phyloP scores from a whole-genome alignment of 2,329 filamentous ascomycete genomes.

The Parastagonospora nodorum region DNA sequence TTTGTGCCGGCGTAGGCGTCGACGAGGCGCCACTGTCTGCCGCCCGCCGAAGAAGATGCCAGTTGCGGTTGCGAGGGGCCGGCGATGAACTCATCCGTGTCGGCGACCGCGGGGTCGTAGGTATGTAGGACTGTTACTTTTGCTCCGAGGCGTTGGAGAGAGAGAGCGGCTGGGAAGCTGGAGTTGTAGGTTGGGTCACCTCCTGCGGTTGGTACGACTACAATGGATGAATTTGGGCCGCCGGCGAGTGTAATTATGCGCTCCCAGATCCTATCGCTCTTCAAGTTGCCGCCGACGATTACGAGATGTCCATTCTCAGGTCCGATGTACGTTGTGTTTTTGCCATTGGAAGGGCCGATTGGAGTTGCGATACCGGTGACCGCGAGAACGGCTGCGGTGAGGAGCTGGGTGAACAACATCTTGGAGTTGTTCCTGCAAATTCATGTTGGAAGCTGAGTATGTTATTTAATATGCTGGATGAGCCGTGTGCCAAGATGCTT shows the following conservation, averaged over 20 bases:
- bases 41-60: slow-evolving; percentile 32
- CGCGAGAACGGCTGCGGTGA: slow-evolving; percentile 8
- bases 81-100: slow-evolving; percentile 28
- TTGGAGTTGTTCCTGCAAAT: background rate
- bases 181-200: slow-evolving; percentile 25
- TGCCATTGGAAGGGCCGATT: background rate
- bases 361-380: slow-evolving; percentile 12
- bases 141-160: slow-evolving; percentile 22
- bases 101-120: slow-evolving; percentile 27
- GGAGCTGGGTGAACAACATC: slow-evolving; percentile 13
- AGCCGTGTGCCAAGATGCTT: too few relatives aligned
- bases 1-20: slow-evolving; percentile 33
- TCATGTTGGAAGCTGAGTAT: too few relatives aligned
- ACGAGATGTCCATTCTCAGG: slow-evolving; percentile 30
- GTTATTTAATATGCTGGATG: too few relatives aligned
- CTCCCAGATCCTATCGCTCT: slow-evolving; percentile 29
- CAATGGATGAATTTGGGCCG: slow-evolving; percentile 24
- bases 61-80: slow-evolving; percentile 21
- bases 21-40: slow-evolving; percentile 30
- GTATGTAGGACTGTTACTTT: slow-evolving; percentile 33
- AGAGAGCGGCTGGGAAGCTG: slow-evolving; percentile 23
- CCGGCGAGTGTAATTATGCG: slow-evolving; percentile 33
- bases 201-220: slow-evolving; percentile 30
- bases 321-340: slow-evolving; percentile 25
- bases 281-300: slow-evolving; percentile 30